Conservation (phyloP, 768 basidiomycete species). For the Calocybe indica region DNA sequence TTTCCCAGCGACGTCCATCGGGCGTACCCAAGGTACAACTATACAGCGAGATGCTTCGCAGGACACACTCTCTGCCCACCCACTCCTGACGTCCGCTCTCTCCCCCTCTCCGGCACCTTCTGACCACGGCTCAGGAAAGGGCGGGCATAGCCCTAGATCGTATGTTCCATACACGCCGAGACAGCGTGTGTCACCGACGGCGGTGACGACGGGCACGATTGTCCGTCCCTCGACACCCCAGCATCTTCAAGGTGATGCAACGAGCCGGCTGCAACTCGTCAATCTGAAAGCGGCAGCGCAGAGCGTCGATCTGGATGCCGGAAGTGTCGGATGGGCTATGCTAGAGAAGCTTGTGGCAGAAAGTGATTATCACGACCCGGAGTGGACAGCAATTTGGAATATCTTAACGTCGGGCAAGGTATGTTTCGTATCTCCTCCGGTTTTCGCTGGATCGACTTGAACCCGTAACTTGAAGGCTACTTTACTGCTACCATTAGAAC, state of each 20-base stretch:
- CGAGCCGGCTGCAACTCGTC: slow-evolving; percentile 64
- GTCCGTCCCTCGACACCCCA: slow-evolving; percentile 39
- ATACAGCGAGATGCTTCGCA: slow-evolving; percentile 39
- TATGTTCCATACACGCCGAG: slow-evolving; percentile 79
- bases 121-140: slow-evolving; percentile 10
- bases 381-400: slow-evolving; percentile 70
- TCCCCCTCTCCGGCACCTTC: slow-evolving; percentile 23
- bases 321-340: slow-evolving; percentile 70
- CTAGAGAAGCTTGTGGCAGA: slow-evolving; percentile 60
- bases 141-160: slow-evolving; percentile 24
- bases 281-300: slow-evolving; percentile 72
- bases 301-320: slow-evolving; percentile 55
- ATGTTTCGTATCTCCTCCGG: slow-evolving; percentile 12
- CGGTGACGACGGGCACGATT: slow-evolving; percentile 45
- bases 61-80: slow-evolving; percentile 58
- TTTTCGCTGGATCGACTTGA: not conserved
- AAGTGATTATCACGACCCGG: slow-evolving; percentile 44
- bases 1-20: slow-evolving; percentile 53
- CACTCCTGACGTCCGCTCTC: slow-evolving; percentile 46
- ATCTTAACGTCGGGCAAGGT: slow-evolving; percentile 66
- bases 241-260: slow-evolving; percentile 50
- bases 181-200: slow-evolving; percentile 45
- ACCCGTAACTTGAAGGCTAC: slow-evolving; percentile 49
- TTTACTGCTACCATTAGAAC: slow-evolving; percentile 71
- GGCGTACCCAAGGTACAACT: slow-evolving; percentile 38